Evolutionary conservation across 306 rosid species (phyloP), one percentile per base, ranked within the genome.

Genomic region (Gastrolobium villosum): DNA sequence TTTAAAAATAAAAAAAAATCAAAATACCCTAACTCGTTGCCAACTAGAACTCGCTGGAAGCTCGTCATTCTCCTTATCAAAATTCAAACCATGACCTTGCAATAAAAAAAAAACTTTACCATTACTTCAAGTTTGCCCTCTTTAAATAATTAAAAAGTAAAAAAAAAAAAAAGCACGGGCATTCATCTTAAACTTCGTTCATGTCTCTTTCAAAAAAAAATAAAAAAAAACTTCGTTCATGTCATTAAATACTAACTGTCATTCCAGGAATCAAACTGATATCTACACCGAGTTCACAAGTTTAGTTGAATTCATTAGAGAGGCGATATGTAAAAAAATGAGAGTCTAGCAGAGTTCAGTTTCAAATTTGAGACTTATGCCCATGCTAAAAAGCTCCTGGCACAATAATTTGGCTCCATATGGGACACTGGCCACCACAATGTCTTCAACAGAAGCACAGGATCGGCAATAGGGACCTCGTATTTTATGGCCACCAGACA

Each of bases 351-450:
- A 88, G 28, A 80, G 83, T 64, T 81, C 74, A 36, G 98, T 89
- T 76, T 96, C 96, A 72, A 90, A 96, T 81, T 96, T 91, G 9
- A 96, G 88, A 70, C 54, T 87, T 10, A 96, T 96, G n/a, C 98
- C 99, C 99, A 93, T 93, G 92, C 96, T 90, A 76, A 96, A 96
- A 4, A 96, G 98, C 89, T 96, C 99, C 83, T 93, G 99, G 83
- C 86, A 82, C 87, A 96, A 39, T 11, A 93, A 64, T 73, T 96
- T 96, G 10, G 98, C 98, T 49, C 99, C 99, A 70, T 93, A 93
- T 0, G 99, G 99, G 31, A 96, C 96, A 72, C 76, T 82, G 44
- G 88, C 98, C 81, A 80, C 84, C 4, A 91, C 90, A 2, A 96
- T 91, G 69, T 93, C 93, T 26, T 96, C 99, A 0, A 75, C 90